A percentile compares a stretch with the other conserved stretches of the same genome.
phyloP scores from a whole-genome alignment of 345 rosid species.

The Anastatica hierochuntica region DNA sequence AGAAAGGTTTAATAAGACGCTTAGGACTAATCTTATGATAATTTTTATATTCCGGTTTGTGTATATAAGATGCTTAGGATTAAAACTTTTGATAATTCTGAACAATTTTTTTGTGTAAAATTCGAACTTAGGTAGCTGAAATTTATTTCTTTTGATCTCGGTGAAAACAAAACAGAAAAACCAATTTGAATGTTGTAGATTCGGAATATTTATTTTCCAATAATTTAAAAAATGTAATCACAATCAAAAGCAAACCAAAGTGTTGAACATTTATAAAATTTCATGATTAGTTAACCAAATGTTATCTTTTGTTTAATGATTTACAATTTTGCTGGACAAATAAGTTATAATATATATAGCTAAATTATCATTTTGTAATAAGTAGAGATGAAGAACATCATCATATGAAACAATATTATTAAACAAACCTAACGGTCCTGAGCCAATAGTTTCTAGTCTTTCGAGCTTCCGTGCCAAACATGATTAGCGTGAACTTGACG shows the following conservation, averaged over 20 bases:
- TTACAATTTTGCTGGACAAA: no score
- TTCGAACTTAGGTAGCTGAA: conserved; percentile 13
- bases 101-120: conserved; percentile 17
- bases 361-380: no score
- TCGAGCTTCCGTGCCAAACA: conserved; percentile 24
- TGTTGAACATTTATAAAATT: no score
- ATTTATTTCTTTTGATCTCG: background rate
- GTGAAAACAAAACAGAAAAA: no score
- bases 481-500: conserved; percentile 27
- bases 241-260: no score
- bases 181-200: no score
- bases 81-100: conserved; percentile 12
- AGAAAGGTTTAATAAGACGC: conserved; percentile 1
- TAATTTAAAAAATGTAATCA: no score
- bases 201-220: no score
- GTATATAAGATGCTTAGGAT: conserved; percentile 8
- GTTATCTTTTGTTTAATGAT: no score
- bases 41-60: background rate
- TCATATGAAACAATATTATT: conserved; percentile 1
- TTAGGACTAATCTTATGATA: conserved; percentile 5
- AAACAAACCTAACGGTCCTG: background rate
- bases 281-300: no score
- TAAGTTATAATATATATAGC: no score
- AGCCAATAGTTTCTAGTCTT: conserved; percentile 4
- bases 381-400: no score